A percentile compares a stretch with the other conserved stretches of the same genome.
These are phyloP conservation scores for Hanseniaspora lachancei DNA, from an alignment of 805 yeast genomes.

Conservation along the genomic window DNA sequence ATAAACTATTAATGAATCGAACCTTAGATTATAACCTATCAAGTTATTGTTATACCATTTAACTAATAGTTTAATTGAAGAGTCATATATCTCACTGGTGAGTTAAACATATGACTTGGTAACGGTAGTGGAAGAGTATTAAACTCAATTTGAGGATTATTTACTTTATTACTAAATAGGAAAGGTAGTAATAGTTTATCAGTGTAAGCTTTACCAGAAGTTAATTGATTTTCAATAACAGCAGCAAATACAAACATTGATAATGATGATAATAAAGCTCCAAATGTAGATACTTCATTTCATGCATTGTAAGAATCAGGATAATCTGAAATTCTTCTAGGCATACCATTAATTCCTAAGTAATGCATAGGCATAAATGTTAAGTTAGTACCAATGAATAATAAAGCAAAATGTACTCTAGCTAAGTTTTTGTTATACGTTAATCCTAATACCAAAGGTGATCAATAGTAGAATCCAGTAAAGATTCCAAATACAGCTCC, in stretches of 20 bases:
- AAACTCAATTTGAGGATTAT: neutral
- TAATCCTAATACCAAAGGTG: slow-evolving; percentile 14
- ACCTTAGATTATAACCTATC: neutral
- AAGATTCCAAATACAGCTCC: slow-evolving; percentile 16
- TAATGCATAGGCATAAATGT: slow-evolving; percentile 16
- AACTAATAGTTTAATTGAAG: neutral
- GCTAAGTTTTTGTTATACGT: slow-evolving; percentile 13
- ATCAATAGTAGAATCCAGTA: slow-evolving; percentile 16
- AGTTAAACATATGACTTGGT: neutral
- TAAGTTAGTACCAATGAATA: slow-evolving; percentile 15
- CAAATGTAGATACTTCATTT: slow-evolving; percentile 8
- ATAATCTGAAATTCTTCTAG: slow-evolving; percentile 16
- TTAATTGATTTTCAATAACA: slow-evolving; percentile 5
- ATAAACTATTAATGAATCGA: neutral
- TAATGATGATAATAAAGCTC: slow-evolving; percentile 6
- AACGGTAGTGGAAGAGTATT: neutral
- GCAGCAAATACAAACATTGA: slow-evolving; percentile 5
- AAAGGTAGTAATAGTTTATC: neutral
- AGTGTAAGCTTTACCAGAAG: neutral
- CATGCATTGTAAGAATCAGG: slow-evolving; percentile 13
- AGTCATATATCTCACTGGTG: neutral
- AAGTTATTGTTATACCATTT: neutral
- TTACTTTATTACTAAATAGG: neutral
- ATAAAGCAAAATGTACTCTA: slow-evolving; percentile 14
- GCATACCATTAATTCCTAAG: slow-evolving; percentile 16